phyloP scores from a whole-genome alignment of 441 rosid genomes.

The Kokia cookei region DNA sequence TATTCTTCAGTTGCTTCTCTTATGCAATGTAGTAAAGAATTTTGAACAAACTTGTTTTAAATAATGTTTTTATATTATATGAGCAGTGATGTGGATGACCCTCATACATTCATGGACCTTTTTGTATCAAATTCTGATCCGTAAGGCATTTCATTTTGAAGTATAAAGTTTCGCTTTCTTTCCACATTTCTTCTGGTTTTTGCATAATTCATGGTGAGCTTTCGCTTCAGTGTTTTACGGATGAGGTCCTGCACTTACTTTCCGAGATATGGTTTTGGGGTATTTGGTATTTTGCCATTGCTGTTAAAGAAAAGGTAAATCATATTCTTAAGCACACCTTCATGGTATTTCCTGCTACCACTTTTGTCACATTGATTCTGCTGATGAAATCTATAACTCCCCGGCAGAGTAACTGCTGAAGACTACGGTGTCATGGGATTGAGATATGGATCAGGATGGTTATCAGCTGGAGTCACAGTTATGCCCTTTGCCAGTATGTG shows the following conservation, averaged over 20 bases:
- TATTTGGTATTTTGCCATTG: constrained; percentile 71
- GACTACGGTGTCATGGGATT: constrained; percentile 72
- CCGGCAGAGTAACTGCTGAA: constrained; percentile 43
- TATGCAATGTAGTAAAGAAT: background rate
- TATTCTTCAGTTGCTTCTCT: background rate
- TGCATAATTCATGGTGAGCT: constrained; percentile 10
- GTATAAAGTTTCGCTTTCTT: background rate
- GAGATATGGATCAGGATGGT: constrained; percentile 72
- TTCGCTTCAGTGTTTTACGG: constrained; percentile 48
- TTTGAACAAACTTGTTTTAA: background rate
- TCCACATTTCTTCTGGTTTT: background rate
- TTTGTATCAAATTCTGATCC: constrained; percentile 71
- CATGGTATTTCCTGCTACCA: background rate
- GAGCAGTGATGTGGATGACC: constrained; percentile 77
- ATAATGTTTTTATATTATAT: background rate
- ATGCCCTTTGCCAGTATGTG: constrained; percentile 56
- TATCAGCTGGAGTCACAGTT: constrained; percentile 69
- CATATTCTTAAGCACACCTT: background rate
- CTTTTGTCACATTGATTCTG: constrained; percentile 2
- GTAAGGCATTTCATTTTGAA: constrained; percentile 36
- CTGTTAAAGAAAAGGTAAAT: constrained; percentile 47
- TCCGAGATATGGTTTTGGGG: constrained; percentile 78
- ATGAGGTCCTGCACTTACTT: constrained; percentile 69
- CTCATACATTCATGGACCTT: constrained; percentile 84
- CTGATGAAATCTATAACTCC: constrained; percentile 8